Evolutionary conservation across 495 filamentous ascomycete genomes (phyloP).

Genomic region (Neurospora sp.): DNA sequence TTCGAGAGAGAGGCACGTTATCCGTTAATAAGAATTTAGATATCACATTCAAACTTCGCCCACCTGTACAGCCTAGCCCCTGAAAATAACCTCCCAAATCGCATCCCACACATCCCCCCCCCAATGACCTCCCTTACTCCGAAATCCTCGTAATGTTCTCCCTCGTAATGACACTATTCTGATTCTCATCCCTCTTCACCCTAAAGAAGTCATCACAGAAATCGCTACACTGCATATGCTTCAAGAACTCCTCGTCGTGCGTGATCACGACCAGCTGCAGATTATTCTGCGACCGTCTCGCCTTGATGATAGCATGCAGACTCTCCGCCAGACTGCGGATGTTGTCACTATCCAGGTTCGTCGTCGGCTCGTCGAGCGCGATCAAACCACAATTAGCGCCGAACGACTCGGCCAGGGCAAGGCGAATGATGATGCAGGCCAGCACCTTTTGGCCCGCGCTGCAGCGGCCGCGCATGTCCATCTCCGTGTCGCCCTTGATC

Average conservation of each 20-base stretch:
- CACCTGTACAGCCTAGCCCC: background rate
- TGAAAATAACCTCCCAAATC: background rate
- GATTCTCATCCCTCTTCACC: slow-evolving; percentile 69
- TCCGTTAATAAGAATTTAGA: background rate
- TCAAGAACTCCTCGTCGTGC: slow-evolving; percentile 94
- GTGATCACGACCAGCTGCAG: slow-evolving; percentile 99
- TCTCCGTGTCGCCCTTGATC: slow-evolving; percentile 93
- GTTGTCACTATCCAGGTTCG: slow-evolving; percentile 92
- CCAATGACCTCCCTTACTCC: slow-evolving; percentile 13
- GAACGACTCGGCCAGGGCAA: slow-evolving; percentile 94
- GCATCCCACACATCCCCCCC: background rate
- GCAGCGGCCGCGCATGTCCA: slow-evolving; percentile 99
- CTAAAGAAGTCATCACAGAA: slow-evolving; percentile 88
- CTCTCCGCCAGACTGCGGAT: slow-evolving; percentile 79
- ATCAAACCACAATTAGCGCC: slow-evolving; percentile 94
- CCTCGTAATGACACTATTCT: slow-evolving; percentile 76
- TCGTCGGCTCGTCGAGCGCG: slow-evolving; percentile 95
- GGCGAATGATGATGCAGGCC: slow-evolving; percentile 93
- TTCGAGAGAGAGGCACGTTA: background rate
- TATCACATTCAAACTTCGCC: background rate
- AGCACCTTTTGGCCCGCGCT: slow-evolving; percentile 94
- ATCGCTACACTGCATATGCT: slow-evolving; percentile 87
- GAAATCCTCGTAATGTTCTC: slow-evolving; percentile 52
- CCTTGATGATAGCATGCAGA: slow-evolving; percentile 78
- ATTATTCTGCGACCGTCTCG: slow-evolving; percentile 76